Base-by-base conservation (phyloP, 768 basidiomycete species). In the Cubamyces sp. region DNA sequence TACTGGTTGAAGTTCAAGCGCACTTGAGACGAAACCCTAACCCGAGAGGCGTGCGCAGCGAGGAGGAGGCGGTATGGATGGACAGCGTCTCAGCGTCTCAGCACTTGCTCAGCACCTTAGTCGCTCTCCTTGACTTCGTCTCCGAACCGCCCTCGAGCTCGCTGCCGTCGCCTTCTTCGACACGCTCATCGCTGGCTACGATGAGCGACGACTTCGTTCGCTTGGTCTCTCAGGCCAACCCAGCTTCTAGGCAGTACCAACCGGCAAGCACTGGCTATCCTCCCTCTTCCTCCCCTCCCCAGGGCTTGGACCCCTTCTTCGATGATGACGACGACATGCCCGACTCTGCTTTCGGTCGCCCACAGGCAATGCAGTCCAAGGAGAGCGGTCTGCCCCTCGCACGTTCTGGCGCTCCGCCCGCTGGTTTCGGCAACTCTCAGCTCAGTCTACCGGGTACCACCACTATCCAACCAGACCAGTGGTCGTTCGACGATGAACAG, bases 291-390 rank as follows among this genome's bases (percentile, higher is more conserved):
- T 65, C 65, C 15, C 64, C 57, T 25, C 64, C 59, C 8, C 61
- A 66, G 28, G 66, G 66, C 50, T 79, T 94, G 75, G 92, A 94
- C 75, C 91, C 90, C n/a, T 94, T 94, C 74, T 94, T 94, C 74
- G 89, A 91, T 73, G 92, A 93, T 72, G 90, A 92, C 74, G 73
- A 73, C 60, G 85, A 87, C 61, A 68, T 78, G 30, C 84, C 86
- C 16, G 87, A 89, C 74, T 86, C 87, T 19, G 84, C 84, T n/a
- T 89, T 89, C 74, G 84, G 83, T 52, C 69, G 70, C 41, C 76
- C 82, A n/a, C 64, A 66, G 1, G 70, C 79, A 14, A 77, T 75
- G 77, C 79, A 76, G 64, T 78, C 75, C 11, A 78, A 78, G 61
- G 82, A 81, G 51, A 82, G 80, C 67, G 78, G 76, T 0, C 73